Conservation (phyloP, 2,329 filamentous ascomycete species). For the Aspergillus ruber region DNA sequence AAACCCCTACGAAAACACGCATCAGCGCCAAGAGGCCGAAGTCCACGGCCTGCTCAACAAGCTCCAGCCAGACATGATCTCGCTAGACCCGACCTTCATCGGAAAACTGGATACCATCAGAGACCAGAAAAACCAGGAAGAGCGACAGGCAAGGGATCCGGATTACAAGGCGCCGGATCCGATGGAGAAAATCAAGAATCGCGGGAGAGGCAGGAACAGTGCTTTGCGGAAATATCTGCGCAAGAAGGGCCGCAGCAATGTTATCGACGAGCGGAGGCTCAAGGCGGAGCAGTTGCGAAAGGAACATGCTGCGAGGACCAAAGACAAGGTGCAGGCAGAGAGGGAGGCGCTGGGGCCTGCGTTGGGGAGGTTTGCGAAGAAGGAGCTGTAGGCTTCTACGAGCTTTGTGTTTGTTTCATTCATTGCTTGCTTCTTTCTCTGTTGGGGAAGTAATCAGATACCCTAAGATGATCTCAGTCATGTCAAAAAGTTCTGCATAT, state of each 20-base stretch:
- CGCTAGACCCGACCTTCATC: constrained; percentile 84
- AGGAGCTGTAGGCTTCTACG: constrained; percentile 34
- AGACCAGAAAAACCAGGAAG: constrained; percentile 67
- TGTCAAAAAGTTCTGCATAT: constrained; percentile 3
- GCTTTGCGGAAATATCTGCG: constrained; percentile 79
- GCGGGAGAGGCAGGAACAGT: constrained; percentile 82
- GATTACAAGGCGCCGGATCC: constrained; percentile 61
- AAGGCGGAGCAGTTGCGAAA: constrained; percentile 76
- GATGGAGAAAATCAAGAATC: constrained; percentile 60
- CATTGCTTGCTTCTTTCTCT: constrained; percentile 6
- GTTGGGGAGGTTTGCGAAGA: constrained; percentile 75
- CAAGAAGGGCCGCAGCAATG: constrained; percentile 87
- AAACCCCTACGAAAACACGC: constrained; percentile 90
- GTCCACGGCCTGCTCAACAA: constrained; percentile 90
- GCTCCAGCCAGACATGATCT: constrained; percentile 93
- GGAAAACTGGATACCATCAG: constrained; percentile 79
- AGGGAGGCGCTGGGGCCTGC: constrained; percentile 76
- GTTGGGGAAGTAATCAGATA: constrained; percentile 9
- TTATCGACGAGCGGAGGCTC: constrained; percentile 91
- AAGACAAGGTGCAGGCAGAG: constrained; percentile 60
- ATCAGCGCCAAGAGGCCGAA: constrained; percentile 88
- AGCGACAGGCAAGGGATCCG: constrained; percentile 72
- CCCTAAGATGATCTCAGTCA: constrained; percentile 5
- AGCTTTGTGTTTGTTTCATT: constrained; percentile 3
- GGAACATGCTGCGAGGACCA: constrained; percentile 60